Evolutionary conservation across 2,329 filamentous ascomycete species (phyloP).

Genomic region (Neonectria coccinea): DNA sequence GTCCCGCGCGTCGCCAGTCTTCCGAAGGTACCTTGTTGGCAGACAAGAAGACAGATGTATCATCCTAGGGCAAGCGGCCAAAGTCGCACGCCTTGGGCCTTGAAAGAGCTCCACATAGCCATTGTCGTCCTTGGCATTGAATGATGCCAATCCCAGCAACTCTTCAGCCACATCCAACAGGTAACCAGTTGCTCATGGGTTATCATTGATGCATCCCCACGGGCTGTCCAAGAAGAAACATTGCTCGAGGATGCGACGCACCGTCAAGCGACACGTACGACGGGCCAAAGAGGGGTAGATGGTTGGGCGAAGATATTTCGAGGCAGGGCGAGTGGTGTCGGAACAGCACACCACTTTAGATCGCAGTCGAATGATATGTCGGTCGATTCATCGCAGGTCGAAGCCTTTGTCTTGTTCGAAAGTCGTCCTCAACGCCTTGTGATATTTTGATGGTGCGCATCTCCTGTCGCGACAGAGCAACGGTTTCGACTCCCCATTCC

Average conservation of each 20-base stretch:
- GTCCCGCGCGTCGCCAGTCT: not conserved
- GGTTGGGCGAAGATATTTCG: not conserved
- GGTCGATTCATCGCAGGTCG: slow-evolving; percentile 2
- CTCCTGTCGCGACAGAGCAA: slow-evolving; percentile 10
- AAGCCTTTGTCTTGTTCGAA: slow-evolving; percentile 1
- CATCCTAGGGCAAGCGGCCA: not conserved
- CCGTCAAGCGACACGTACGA: not conserved
- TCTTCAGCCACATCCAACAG: not conserved
- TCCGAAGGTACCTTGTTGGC: not conserved
- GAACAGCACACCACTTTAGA: not conserved
- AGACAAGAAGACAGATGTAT: not conserved
- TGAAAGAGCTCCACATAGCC: not conserved
- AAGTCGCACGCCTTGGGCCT: not conserved
- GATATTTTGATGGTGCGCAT: slow-evolving; percentile 16
- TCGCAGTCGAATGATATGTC: not conserved
- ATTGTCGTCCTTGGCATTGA: not conserved
- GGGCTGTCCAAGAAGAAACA: not conserved
- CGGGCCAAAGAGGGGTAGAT: not conserved
- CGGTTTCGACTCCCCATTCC: not conserved
- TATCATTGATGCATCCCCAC: not conserved
- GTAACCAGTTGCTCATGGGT: not conserved
- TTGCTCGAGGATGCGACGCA: not conserved
- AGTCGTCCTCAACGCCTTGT: not conserved
- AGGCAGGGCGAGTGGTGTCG: not conserved
- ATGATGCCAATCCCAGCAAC: not conserved